A percentile compares a stretch with the other conserved stretches of the same genome.
phyloP scores from a whole-genome alignment of 441 rosid species.

The Caryocar brasiliense region DNA sequence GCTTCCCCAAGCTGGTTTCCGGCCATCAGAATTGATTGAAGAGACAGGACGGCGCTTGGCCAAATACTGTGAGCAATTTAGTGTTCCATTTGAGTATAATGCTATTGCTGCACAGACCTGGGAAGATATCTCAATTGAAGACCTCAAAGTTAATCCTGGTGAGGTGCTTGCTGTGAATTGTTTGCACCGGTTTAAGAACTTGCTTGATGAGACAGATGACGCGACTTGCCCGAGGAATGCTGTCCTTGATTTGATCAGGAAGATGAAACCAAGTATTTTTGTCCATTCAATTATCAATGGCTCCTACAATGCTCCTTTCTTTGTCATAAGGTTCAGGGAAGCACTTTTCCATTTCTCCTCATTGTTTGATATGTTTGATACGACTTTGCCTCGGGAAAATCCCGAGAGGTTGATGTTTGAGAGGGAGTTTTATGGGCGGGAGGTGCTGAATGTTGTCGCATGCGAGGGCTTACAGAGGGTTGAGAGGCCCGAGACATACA shows the following conservation, averaged over 20 bases:
- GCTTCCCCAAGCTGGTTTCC: conserved; percentile 55
- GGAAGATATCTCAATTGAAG: conserved; percentile 46
- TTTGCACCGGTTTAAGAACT: conserved; percentile 35
- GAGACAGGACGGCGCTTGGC: conserved; percentile 65
- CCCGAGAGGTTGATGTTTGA: conserved; percentile 42
- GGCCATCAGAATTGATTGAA: conserved; percentile 48
- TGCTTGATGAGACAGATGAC: conserved; percentile 52
- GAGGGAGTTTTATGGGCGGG: conserved; percentile 57
- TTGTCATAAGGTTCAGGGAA: conserved; percentile 58
- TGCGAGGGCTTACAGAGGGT: conserved; percentile 61
- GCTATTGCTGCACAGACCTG: conserved; percentile 48
- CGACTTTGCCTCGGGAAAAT: conserved; percentile 37
- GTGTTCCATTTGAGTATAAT: conserved; percentile 60
- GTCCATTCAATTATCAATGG: conserved; percentile 38
- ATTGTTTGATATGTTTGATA: conserved; percentile 54
- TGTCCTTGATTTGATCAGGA: conserved; percentile 46
- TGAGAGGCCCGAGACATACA: conserved; percentile 73
- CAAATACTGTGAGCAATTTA: conserved; percentile 52
- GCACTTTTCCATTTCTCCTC: conserved; percentile 62
- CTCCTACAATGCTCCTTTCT: conserved; percentile 62
- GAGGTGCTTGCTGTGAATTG: conserved; percentile 67
- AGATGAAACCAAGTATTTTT: conserved; percentile 49
- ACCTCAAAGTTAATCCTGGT: conserved; percentile 35
- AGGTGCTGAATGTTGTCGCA: conserved; percentile 47
- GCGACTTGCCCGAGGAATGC: conserved; percentile 46